phyloP scores from a whole-genome alignment of 2,329 filamentous ascomycete species.

The Fusarium redolens region DNA sequence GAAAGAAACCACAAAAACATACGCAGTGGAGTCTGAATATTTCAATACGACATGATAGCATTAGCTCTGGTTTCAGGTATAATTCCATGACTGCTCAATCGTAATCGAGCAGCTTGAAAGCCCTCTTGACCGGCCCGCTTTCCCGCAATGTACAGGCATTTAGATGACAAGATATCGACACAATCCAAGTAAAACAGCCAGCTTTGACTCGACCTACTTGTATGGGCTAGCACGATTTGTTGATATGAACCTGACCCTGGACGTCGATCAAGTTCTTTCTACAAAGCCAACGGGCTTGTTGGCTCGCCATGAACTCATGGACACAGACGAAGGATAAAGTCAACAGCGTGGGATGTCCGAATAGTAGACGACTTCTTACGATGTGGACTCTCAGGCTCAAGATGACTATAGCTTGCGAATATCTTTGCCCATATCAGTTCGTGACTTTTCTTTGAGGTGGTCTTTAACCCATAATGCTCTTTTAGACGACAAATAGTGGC shows the following conservation, averaged over 20 bases:
- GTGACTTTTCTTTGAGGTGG: neutral
- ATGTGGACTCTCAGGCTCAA: neutral
- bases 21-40: neutral
- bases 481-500: constrained; percentile 14
- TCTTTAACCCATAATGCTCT: constrained; percentile 2
- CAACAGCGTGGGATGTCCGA: neutral
- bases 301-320: neutral
- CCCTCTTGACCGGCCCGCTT: constrained; percentile 9
- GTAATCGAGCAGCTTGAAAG: neutral
- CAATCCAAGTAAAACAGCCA: neutral
- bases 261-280: constrained; percentile 22
- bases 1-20: neutral
- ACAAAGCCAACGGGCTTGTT: neutral
- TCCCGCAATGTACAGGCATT: neutral
- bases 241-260: constrained; percentile 9
- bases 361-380: neutral
- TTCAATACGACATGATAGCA: neutral
- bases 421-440: neutral
- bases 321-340: neutral
- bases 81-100: neutral
- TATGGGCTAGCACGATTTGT: constrained; percentile 1
- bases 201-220: neutral
- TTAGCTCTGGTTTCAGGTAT: neutral
- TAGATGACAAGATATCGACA: neutral
- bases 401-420: neutral